Base-by-base conservation (phyloP, 2,329 filamentous ascomycete species). In the Xylaria sp. region DNA sequence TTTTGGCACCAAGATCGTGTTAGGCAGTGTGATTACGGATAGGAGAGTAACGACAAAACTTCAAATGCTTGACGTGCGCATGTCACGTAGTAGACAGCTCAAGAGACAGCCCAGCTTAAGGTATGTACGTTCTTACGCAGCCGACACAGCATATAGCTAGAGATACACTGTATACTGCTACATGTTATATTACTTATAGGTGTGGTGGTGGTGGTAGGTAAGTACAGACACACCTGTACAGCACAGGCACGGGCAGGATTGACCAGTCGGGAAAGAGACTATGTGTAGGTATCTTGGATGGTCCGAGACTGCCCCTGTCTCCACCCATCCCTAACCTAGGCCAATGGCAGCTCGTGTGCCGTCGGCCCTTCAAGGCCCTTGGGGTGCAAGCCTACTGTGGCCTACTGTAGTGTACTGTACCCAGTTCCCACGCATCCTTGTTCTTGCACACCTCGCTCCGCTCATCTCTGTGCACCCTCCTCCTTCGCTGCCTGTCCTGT, bases 191-290 rank as follows among this genome's bases (percentile, higher is more conserved):
- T 54, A 33, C 49, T 28, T 52, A 52, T 49, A 20, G 20, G 46
- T 28, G 28, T 28, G 28, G 28, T 28, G 3, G 25, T 2, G 25
- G 2, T 12, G 9, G 46, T 25, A 49, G 46, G 9, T 49, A 23
- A 12, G 48, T 57, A 63, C 60, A 51, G 57, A 31, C 49, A 62
- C 57, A 41, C 36, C 62, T 68, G 66, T 57, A 65, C 61, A 61
- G 56, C 68, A 67, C 68, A 64, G 68, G 61, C 57, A 70, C 68
- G 68, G 62, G 62, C 54, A 70, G 31, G 68, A 68, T 70, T 33
- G 46, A 59, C 68, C 68, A 70, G 46, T 70, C 65, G 67, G 52
- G 57, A 52, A 68, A 57, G 65, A 54, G 56, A 39, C 49, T 43
- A 62, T 33, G 52, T 41, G 55, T 8, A n/a, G n/a, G n/a, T n/a